phyloP scores from a whole-genome alignment of 352 stramenopile species.

The Pythium utonaiense region DNA sequence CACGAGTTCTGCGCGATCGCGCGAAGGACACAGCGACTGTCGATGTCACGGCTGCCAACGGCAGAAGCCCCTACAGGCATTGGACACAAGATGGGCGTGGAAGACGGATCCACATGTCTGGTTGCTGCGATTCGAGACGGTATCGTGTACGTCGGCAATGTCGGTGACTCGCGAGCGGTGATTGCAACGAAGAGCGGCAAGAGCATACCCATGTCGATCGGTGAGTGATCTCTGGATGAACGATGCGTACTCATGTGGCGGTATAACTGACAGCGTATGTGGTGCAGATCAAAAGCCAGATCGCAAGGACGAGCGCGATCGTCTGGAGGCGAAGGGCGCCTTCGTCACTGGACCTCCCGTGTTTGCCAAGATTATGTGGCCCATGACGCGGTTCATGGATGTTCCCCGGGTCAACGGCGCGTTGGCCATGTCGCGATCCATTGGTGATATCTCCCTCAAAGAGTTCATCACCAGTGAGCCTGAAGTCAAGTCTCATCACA shows the following conservation, averaged over 20 bases:
- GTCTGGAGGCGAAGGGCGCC: conserved; percentile 65
- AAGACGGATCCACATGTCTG: conserved; percentile 78
- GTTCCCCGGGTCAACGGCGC: conserved; percentile 78
- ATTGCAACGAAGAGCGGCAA: conserved; percentile 55
- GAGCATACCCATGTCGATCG: conserved; percentile 51
- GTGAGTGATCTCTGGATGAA: conserved; percentile 20
- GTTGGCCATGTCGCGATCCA: conserved; percentile 79
- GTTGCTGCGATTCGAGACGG: conserved; percentile 71
- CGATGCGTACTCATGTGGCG: background rate
- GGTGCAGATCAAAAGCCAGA: conserved; percentile 76
- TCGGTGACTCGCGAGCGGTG: conserved; percentile 79
- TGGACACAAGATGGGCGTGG: conserved; percentile 36
- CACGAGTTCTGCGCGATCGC: conserved; percentile 67
- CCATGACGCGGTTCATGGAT: conserved; percentile 72
- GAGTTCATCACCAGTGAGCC: conserved; percentile 72
- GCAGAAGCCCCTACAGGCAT: conserved; percentile 13
- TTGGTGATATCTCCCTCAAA: conserved; percentile 80
- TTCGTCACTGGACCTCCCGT: conserved; percentile 57
- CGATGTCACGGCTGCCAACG: conserved; percentile 5
- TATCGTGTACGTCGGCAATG: conserved; percentile 72
- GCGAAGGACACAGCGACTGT: conserved; percentile 30
- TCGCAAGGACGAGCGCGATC: conserved; percentile 64
- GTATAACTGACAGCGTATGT: background rate
- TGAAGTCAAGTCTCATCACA: conserved; percentile 60
- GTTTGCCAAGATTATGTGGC: conserved; percentile 72